These are phyloP conservation scores for Centrapalus pauciflorus DNA, from an alignment of 129 eudicot genomes.

Conservation along the genomic window DNA sequence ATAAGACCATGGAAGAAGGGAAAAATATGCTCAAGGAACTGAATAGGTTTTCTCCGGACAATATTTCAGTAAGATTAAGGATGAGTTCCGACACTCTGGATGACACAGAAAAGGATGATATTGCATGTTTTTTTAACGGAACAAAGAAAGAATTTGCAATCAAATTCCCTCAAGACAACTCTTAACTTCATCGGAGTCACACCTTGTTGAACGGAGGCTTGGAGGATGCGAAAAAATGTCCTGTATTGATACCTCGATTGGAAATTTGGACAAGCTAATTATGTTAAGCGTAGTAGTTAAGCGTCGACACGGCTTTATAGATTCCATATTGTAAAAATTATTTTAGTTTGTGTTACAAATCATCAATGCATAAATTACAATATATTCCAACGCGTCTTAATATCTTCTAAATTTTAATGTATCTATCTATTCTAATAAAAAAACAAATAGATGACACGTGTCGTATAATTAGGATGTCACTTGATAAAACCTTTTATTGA, in stretches of 20 bases:
- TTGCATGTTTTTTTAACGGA: constrained; percentile 19
- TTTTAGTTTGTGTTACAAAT: no score
- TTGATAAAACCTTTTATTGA: no score
- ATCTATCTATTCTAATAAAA: no score
- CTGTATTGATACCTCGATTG: constrained; percentile 20
- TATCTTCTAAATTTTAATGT: no score
- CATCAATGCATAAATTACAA: no score
- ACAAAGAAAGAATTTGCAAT: not conserved
- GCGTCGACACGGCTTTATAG: no score
- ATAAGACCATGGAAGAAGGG: constrained; percentile 8
- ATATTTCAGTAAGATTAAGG: not conserved
- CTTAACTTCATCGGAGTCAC: constrained; percentile 15
- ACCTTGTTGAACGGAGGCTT: constrained; percentile 1
- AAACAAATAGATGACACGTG: no score
- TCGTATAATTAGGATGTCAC: no score
- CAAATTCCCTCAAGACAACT: constrained; percentile 1
- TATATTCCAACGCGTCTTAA: no score
- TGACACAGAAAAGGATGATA: constrained; percentile 18
- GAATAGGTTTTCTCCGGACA: not conserved
- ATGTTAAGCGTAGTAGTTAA: no score
- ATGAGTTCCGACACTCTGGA: constrained; percentile 13
- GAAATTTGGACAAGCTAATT: constrained; percentile 11
- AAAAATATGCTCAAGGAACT: not conserved
- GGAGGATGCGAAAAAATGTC: constrained; percentile 6
- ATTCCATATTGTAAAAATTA: no score